A percentile compares a stretch with the other conserved stretches of the same genome.
These are phyloP conservation scores for Mycena sp. DNA, from an alignment of 1,284 basidiomycete species.

Conservation along the genomic window DNA sequence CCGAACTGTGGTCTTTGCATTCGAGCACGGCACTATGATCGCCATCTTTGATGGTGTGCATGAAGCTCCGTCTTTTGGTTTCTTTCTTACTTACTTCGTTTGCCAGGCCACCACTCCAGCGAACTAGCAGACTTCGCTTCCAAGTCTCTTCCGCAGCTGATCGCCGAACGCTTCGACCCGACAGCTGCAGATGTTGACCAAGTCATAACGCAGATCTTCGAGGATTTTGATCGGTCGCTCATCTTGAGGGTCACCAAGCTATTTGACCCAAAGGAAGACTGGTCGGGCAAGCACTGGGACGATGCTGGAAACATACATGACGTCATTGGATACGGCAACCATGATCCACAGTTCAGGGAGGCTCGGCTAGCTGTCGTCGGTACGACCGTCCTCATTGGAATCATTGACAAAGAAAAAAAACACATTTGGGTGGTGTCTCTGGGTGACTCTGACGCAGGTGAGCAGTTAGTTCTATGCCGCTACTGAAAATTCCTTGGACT, in stretches of 20 bases:
- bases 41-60: conserved; percentile 26
- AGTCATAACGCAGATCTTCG: conserved; percentile 1
- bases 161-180: conserved; percentile 17
- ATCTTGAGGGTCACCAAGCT: conserved; percentile 3
- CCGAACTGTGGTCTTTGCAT: conserved; percentile 15
- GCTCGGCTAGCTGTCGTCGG: conserved; percentile 19
- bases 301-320: conserved; percentile 2
- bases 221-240: conserved; percentile 21
- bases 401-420: conserved; percentile 21
- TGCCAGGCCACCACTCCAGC: conserved; percentile 14
- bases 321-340: conserved; percentile 6
- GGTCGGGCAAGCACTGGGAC: conserved; percentile 6
- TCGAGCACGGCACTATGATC: conserved; percentile 23
- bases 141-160: conserved; percentile 11
- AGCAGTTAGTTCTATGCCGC: neutral
- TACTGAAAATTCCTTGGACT: neutral
- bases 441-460: conserved; percentile 27
- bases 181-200: neutral
- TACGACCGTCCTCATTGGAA: conserved; percentile 28
- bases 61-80: neutral
- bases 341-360: conserved; percentile 7
- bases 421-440: conserved; percentile 24
- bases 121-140: conserved; percentile 18
- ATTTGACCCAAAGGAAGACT: conserved; percentile 12
- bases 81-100: neutral